Base-by-base conservation (phyloP, 768 basidiomycete genomes). In the Jaapia argillacea region DNA sequence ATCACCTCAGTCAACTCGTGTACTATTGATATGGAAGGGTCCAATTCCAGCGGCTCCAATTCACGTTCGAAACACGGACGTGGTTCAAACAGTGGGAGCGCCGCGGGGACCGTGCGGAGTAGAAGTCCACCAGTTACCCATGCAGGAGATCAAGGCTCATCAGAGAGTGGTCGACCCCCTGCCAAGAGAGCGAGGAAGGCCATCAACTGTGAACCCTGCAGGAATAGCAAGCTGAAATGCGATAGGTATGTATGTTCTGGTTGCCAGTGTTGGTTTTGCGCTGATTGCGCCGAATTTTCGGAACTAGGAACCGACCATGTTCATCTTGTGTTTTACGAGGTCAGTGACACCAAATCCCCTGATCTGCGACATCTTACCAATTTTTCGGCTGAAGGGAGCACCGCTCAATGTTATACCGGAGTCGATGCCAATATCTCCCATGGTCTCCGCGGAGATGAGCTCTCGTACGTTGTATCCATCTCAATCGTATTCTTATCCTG, bases 181-280 rank as follows among this genome's bases (percentile, higher is more conserved):
- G 78, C 85, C 20, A 90, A 89, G 62, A 79, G 87, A 37, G 82
- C 87, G 0, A 71, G 87, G 46, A 89, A 89, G 57, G 85, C 87
- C 14, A 87, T 90, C 52, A 90, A 90, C 64, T 90, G 87, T 56
- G 85, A 87, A 53, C 87, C 87, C 2, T 90, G 87, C 66, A 72
- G 87, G 56, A 82, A 79, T 53, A 85, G 81, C 69, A 87, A 89
- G 64, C 76, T 89, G 53, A 88, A 90, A 64, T 90, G 87, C 67
- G 87, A 90, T 62, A 79, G 85, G 85, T 83, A 44, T 36, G 64
- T 61, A 50, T 44, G 26, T 40, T 38, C 46, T 28, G 43, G 24
- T 44, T 37, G 36, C 33, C 43, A 38, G n/a, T n/a, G n/a, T n/a
- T n/a, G n/a, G n/a, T 48, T 4, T 23, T 36, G 18, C 41, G 28